Percentiles rank a stretch among this genome's conserved stretches.
These are phyloP conservation scores for Boletellus sp. DNA, from an alignment of 768 basidiomycete species.

Conservation along the genomic window DNA sequence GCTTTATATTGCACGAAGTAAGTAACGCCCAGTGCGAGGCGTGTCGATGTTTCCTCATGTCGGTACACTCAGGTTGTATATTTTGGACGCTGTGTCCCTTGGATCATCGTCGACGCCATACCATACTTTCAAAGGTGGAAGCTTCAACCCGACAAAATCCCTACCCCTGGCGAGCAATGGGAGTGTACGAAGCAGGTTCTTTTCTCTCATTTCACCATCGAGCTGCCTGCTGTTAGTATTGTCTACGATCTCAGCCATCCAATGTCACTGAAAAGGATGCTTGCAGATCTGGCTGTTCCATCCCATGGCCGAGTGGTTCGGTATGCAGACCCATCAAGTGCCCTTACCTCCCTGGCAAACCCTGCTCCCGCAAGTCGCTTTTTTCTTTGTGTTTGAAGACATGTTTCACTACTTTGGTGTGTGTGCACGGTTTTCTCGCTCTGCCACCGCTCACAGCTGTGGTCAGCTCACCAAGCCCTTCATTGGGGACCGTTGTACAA, in stretches of 20 bases:
- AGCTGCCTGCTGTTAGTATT: slow-evolving; percentile 74
- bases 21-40: slow-evolving; percentile 19
- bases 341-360: slow-evolving; percentile 75
- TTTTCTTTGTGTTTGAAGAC: slow-evolving; percentile 97
- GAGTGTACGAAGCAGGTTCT: slow-evolving; percentile 93
- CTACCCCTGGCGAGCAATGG: slow-evolving; percentile 83
- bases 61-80: slow-evolving; percentile 65
- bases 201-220: slow-evolving; percentile 92
- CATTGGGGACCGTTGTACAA: slow-evolving; percentile 85
- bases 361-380: slow-evolving; percentile 71
- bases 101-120: slow-evolving; percentile 92
- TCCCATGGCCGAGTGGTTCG: slow-evolving; percentile 80
- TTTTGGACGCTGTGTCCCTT: slow-evolving; percentile 92
- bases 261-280: neutral
- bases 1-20: slow-evolving; percentile 93
- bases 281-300: slow-evolving; percentile 86
- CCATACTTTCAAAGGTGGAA: slow-evolving; percentile 96
- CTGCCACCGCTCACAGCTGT: neutral
- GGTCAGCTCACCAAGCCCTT: slow-evolving; percentile 78
- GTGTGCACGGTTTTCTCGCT: slow-evolving; percentile 15
- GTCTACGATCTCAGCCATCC: neutral
- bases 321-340: slow-evolving; percentile 90
- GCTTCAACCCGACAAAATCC: slow-evolving; percentile 82
- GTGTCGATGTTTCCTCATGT: neutral
- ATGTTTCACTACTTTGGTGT: slow-evolving; percentile 86